These are phyloP conservation scores for Leishmania aethiopica DNA, from an alignment of 208 protist genomes.

Conservation along the genomic window DNA sequence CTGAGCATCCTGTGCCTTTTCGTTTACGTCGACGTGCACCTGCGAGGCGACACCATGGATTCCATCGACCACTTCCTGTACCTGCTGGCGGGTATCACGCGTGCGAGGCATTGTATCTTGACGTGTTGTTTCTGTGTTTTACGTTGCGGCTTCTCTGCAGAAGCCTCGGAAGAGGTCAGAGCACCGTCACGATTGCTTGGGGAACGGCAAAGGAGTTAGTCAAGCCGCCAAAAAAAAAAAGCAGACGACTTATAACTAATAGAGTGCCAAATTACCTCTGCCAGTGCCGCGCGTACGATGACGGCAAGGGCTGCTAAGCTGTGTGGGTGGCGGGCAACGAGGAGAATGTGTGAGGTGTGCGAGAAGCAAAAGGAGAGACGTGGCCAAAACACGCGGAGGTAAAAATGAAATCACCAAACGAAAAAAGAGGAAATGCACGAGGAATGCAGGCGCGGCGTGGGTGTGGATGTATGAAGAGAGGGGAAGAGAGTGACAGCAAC, in stretches of 20 bases:
- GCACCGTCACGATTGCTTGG: background rate
- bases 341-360: background rate
- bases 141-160: background rate
- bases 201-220: background rate
- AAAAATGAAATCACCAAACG: background rate
- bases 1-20: constrained; percentile 10
- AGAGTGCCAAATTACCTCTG: background rate
- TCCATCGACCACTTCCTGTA: constrained; percentile 4
- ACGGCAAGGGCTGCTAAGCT: background rate
- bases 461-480: background rate
- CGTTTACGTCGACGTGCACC: constrained; percentile 1
- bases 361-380: background rate
- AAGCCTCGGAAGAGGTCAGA: background rate
- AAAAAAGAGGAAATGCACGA: background rate
- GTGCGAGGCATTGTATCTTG: background rate
- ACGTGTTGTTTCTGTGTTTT: background rate
- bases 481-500: background rate
- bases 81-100: background rate
- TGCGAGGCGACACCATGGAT: background rate
- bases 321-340: background rate
- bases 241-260: background rate
- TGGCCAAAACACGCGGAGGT: background rate
- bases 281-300: background rate
- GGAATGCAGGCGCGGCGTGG: background rate
- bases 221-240: background rate